Conservation (phyloP, 2,329 filamentous ascomycete species). For the Sporothrix euskadiensis region DNA sequence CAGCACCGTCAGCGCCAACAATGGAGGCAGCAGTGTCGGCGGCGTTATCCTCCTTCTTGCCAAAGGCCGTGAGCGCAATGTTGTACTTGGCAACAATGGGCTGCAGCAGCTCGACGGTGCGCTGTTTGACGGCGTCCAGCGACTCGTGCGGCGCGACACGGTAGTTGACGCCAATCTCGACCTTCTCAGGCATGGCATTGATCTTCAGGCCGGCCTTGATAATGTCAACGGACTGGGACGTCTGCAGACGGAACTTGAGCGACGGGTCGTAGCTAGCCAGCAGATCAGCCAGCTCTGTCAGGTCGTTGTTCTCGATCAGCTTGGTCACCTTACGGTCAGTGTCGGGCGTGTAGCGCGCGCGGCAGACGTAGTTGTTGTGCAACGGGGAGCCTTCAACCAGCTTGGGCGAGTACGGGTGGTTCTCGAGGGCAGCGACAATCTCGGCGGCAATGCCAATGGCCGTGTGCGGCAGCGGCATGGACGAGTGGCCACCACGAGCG, state of each 20-base stretch:
- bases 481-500: constrained; percentile 61
- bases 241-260: constrained; percentile 58
- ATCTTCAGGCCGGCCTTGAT: constrained; percentile 61
- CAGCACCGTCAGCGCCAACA: constrained; percentile 16
- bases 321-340: constrained; percentile 45
- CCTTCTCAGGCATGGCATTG: constrained; percentile 66
- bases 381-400: constrained; percentile 38
- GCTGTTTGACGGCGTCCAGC: constrained; percentile 51
- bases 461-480: constrained; percentile 56
- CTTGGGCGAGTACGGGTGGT: constrained; percentile 46
- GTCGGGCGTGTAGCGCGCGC: constrained; percentile 48
- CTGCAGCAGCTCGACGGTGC: constrained; percentile 51
- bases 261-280: constrained; percentile 43
- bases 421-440: constrained; percentile 50
- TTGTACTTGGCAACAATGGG: constrained; percentile 57
- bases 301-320: constrained; percentile 28
- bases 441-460: constrained; percentile 55
- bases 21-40: not conserved
- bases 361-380: constrained; percentile 47
- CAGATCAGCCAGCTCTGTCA: constrained; percentile 47
- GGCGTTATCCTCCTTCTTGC: constrained; percentile 23
- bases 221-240: constrained; percentile 61
- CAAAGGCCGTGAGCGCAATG: constrained; percentile 57
- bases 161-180: constrained; percentile 60
- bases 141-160: constrained; percentile 59